Evolutionary conservation across 1,139 yeast genomes (phyloP).

Genomic region (Scheffersomyces quercinus): DNA sequence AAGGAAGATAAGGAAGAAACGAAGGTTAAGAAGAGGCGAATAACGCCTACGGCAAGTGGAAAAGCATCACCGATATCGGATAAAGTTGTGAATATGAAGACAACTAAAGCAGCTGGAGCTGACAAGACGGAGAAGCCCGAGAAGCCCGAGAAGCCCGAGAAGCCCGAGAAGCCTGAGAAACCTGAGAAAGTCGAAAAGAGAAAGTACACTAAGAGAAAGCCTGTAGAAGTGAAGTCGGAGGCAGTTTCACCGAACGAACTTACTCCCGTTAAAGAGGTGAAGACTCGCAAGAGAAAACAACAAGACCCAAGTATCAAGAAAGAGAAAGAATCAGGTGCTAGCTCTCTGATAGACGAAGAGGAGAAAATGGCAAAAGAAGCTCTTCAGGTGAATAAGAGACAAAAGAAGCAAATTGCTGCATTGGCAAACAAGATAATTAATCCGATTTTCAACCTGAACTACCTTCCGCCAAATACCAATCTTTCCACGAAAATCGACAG

Average conservation of each 20-base stretch:
- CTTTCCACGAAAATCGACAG: constrained; percentile 12
- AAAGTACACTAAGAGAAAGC: constrained; percentile 1
- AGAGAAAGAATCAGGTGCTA: background rate
- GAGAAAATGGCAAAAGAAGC: background rate
- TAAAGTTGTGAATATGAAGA: background rate
- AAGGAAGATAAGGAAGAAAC: constrained; percentile 4
- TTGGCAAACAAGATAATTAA: constrained; percentile 5
- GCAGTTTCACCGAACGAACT: background rate
- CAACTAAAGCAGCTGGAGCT: background rate
- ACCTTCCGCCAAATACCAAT: constrained; percentile 13
- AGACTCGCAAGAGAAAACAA: constrained; percentile 1
- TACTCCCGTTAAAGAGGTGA: constrained; percentile 2
- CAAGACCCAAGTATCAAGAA: too few relatives aligned
- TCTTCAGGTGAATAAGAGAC: constrained; percentile 4
- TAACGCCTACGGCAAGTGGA: background rate
- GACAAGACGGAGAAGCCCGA: background rate
- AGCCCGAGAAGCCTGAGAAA: constrained; percentile 1
- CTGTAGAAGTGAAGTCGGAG: constrained; percentile 1
- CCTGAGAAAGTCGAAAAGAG: constrained; percentile 5
- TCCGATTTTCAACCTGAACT: constrained; percentile 18
- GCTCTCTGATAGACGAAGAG: background rate
- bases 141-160: constrained; percentile 5
- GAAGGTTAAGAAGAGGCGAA: constrained; percentile 3
- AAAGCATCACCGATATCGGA: background rate
- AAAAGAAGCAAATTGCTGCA: constrained; percentile 6